phyloP scores from a whole-genome alignment of 1,139 yeast species.

The Kluyveromyces sp. region DNA sequence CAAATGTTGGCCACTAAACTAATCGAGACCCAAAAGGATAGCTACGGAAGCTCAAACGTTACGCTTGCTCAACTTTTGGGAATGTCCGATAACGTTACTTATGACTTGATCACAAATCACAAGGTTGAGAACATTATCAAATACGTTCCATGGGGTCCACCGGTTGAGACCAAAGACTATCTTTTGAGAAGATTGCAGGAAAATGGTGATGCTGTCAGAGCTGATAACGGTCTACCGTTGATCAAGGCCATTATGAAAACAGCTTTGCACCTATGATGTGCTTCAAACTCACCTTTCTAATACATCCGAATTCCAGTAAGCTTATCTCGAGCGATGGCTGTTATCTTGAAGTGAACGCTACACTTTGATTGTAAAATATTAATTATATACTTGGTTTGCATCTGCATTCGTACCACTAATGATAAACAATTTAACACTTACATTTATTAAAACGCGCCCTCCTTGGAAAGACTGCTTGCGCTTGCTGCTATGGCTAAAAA shows the following conservation, averaged over 20 bases:
- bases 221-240: conserved; percentile 77
- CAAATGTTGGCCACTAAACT: conserved; percentile 62
- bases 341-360: no score
- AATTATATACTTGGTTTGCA: no score
- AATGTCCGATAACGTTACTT: conserved; percentile 89
- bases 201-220: conserved; percentile 91
- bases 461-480: no score
- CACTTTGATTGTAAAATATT: no score
- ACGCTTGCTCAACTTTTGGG: conserved; percentile 90
- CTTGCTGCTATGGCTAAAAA: no score
- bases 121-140: conserved; percentile 75
- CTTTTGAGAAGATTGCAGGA: conserved; percentile 88
- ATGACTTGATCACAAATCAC: conserved; percentile 57
- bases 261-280: conserved; percentile 20
- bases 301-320: not conserved
- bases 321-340: no score
- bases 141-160: conserved; percentile 98
- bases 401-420: no score
- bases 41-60: conserved; percentile 51
- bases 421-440: no score
- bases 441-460: no score
- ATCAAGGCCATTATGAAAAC: conserved; percentile 49
- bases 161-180: conserved; percentile 87
- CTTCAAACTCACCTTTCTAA: not conserved
- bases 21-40: conserved; percentile 31